phyloP scores from a whole-genome alignment of 768 basidiomycete species.

The Macrolepiota fuliginosa region DNA sequence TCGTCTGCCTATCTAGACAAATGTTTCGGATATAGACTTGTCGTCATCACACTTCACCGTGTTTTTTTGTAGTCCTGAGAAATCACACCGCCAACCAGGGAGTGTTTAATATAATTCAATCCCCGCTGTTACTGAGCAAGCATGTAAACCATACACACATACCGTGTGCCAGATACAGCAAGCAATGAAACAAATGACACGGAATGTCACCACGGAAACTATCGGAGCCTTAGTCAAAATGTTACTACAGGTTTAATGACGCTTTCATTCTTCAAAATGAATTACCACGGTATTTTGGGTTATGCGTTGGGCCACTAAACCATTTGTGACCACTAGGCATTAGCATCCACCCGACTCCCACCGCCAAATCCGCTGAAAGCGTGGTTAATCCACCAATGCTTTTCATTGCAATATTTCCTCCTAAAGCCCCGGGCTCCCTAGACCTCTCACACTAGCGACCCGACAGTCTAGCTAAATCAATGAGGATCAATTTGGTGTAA shows the following conservation, averaged over 20 bases:
- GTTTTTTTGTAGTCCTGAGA: background rate
- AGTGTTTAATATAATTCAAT: too few relatives aligned
- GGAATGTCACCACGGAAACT: too few relatives aligned
- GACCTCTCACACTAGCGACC: constrained; percentile 8
- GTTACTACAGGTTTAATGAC: background rate
- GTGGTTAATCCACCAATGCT: background rate
- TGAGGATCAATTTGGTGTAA: background rate
- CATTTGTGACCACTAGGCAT: background rate
- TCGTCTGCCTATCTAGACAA: too few relatives aligned
- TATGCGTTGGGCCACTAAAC: background rate
- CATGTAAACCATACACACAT: background rate
- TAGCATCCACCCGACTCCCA: background rate
- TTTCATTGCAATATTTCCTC: background rate
- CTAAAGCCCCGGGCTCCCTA: background rate
- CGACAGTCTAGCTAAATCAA: background rate
- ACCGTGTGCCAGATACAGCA: background rate
- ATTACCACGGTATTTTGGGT: background rate
- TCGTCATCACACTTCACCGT: background rate
- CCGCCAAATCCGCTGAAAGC: background rate
- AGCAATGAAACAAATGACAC: too few relatives aligned
- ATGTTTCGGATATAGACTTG: too few relatives aligned
- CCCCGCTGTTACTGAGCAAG: too few relatives aligned
- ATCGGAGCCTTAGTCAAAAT: too few relatives aligned
- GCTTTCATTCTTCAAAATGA: background rate
- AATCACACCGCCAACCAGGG: background rate